A percentile compares a stretch with the other conserved stretches of the same genome.
phyloP scores from a whole-genome alignment of 192 early-diverging fungal species.

The Coemansia interrupta region DNA sequence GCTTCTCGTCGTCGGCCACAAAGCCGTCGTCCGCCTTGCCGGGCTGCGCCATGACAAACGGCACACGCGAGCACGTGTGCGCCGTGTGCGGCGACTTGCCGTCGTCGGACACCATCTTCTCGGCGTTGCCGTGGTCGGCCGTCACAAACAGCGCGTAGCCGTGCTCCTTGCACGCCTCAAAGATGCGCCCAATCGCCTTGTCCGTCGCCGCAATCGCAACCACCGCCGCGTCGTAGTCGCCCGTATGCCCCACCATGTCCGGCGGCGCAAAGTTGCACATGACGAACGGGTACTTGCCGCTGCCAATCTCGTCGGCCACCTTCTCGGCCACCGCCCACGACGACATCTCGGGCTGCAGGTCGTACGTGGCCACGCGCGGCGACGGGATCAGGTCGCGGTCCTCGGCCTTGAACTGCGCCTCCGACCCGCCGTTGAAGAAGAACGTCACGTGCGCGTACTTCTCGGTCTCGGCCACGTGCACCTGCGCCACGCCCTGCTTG shows the following conservation, averaged over 20 bases:
- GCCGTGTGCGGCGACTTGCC: slow-evolving; percentile 89
- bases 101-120: slow-evolving; percentile 92
- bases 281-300: slow-evolving; percentile 83
- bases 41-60: slow-evolving; percentile 79
- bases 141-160: slow-evolving; percentile 93
- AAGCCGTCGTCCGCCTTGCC: slow-evolving; percentile 58
- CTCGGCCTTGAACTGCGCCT: slow-evolving; percentile 85
- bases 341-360: slow-evolving; percentile 94
- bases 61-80: slow-evolving; percentile 87
- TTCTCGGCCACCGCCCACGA: slow-evolving; percentile 84
- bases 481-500: slow-evolving; percentile 82
- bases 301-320: slow-evolving; percentile 76
- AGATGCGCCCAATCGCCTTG: slow-evolving; percentile 88
- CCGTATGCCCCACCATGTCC: slow-evolving; percentile 97
- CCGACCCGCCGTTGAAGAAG: slow-evolving; percentile 99
- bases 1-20: slow-evolving; percentile 52
- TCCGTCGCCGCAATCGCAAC: slow-evolving; percentile 94
- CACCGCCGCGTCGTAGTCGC: slow-evolving; percentile 85
- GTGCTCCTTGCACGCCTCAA: slow-evolving; percentile 83
- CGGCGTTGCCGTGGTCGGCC: slow-evolving; percentile 98
- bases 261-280: slow-evolving; percentile 99
- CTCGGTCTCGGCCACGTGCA: slow-evolving; percentile 98
- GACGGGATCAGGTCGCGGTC: slow-evolving; percentile 85
- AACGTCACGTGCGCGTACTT: slow-evolving; percentile 99
- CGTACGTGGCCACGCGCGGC: slow-evolving; percentile 97